A percentile compares a stretch with the other conserved stretches of the same genome.
phyloP scores from a whole-genome alignment of 805 yeast species.

The Candida oleophila region DNA sequence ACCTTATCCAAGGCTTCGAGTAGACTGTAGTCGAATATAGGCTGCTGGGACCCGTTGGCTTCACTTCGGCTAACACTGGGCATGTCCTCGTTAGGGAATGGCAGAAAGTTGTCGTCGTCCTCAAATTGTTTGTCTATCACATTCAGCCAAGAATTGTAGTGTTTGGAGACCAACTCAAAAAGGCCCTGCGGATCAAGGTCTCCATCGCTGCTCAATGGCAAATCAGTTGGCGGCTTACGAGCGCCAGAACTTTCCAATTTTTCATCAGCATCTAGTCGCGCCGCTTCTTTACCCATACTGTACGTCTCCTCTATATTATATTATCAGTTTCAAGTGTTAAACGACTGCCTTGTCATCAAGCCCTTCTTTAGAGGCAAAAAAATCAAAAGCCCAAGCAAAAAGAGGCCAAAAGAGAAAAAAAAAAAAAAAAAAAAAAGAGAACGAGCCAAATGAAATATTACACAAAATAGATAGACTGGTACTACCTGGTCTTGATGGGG shows the following conservation, averaged over 20 bases:
- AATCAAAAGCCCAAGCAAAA: too few species aligned
- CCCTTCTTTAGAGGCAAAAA: too few species aligned
- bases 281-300: not conserved
- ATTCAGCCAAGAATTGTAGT: conserved; percentile 40
- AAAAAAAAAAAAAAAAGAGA: too few species aligned
- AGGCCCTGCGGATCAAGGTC: conserved; percentile 24
- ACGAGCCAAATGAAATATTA: too few species aligned
- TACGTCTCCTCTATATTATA: not conserved
- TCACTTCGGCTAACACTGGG: conserved; percentile 8
- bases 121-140: conserved; percentile 25
- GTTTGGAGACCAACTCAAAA: conserved; percentile 32
- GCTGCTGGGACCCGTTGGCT: conserved; percentile 10
- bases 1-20: conserved; percentile 31
- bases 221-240: not conserved
- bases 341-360: not conserved
- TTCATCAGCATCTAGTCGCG: not conserved
- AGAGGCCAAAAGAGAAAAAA: too few species aligned
- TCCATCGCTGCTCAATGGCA: not conserved
- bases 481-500: too few species aligned
- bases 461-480: too few species aligned
- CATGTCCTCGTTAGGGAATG: conserved; percentile 25
- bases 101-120: conserved; percentile 26
- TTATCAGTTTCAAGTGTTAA: not conserved
- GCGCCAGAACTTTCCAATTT: not conserved
- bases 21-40: conserved; percentile 27